A percentile compares a stretch with the other conserved stretches of the same genome.
These are phyloP conservation scores for Claviceps purpurea DNA, from an alignment of 2,329 filamentous ascomycete genomes.

Conservation along the genomic window DNA sequence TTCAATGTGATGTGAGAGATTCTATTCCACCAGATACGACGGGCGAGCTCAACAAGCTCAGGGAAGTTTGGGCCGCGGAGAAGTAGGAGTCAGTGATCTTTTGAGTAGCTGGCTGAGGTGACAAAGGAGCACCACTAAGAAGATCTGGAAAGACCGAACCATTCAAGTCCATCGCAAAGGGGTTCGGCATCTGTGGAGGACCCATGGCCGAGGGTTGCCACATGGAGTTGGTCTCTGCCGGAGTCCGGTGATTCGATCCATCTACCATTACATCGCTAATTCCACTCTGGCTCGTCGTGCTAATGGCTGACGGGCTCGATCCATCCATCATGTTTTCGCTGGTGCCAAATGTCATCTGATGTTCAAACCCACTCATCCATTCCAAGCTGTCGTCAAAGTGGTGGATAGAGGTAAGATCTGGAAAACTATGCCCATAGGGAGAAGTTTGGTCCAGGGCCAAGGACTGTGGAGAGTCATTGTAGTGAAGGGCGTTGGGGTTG, in stretches of 20 bases:
- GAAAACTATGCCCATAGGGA: conserved; percentile 43
- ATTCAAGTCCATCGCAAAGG: conserved; percentile 64
- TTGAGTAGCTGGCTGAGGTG: conserved; percentile 61
- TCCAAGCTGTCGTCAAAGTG: conserved; percentile 68
- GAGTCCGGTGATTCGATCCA: conserved; percentile 52
- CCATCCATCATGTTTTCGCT: conserved; percentile 79
- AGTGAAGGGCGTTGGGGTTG: conserved; percentile 67
- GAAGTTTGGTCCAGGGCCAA: conserved; percentile 50
- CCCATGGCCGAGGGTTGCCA: conserved; percentile 59
- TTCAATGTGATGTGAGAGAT: conserved; percentile 47
- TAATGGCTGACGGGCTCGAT: conserved; percentile 91
- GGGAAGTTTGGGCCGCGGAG: conserved; percentile 60
- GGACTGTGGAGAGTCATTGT: conserved; percentile 62
- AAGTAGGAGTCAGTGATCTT: conserved; percentile 64
- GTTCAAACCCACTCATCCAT: conserved; percentile 71
- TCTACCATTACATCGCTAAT: conserved; percentile 89
- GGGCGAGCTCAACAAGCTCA: conserved; percentile 61
- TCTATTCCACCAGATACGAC: conserved; percentile 49
- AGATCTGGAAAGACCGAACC: conserved; percentile 66
- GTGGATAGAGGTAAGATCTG: conserved; percentile 43
- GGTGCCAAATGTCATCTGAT: conserved; percentile 55
- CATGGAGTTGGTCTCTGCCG: conserved; percentile 42
- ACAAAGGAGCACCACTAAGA: conserved; percentile 56
- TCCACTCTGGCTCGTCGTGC: conserved; percentile 81
- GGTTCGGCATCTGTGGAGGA: conserved; percentile 53